phyloP scores from a whole-genome alignment of 192 early-diverging fungal genomes.

The Backusella tuberculispora region DNA sequence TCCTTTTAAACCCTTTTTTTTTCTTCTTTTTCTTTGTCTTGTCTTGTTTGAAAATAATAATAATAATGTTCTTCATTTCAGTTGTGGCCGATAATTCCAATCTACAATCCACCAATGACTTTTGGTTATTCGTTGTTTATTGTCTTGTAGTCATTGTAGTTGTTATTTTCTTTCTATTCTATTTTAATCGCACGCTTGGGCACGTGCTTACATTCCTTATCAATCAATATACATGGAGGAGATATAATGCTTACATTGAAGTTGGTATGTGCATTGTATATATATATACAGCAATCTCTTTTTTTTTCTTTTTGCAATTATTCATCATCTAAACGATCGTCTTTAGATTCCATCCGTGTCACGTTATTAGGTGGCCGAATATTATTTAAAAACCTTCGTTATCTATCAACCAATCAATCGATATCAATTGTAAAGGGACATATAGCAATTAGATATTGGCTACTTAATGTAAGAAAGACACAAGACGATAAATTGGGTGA shows the following conservation, averaged over 20 bases:
- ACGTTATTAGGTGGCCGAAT: slow-evolving; percentile 73
- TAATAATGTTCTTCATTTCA: slow-evolving; percentile 7
- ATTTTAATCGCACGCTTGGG: slow-evolving; percentile 66
- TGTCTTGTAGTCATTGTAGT: slow-evolving; percentile 69
- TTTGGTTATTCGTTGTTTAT: slow-evolving; percentile 69
- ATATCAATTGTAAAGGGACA: slow-evolving; percentile 73
- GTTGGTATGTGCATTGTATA: slow-evolving; percentile 54
- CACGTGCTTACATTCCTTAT: slow-evolving; percentile 63
- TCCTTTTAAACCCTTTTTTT: neutral
- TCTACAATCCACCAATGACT: slow-evolving; percentile 37
- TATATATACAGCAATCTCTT: neutral
- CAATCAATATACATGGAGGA: slow-evolving; percentile 69
- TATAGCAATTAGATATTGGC: slow-evolving; percentile 76
- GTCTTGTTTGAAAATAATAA: neutral
- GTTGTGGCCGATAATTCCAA: neutral
- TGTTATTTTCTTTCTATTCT: slow-evolving; percentile 76
- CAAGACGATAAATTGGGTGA: slow-evolving; percentile 34
- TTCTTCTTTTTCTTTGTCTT: neutral
- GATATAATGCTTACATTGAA: slow-evolving; percentile 68
- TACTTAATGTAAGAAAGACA: slow-evolving; percentile 56
- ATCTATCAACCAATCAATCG: slow-evolving; percentile 71
- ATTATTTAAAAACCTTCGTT: slow-evolving; percentile 77
- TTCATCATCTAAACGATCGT: neutral
- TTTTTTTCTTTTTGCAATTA: neutral
- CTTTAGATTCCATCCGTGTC: slow-evolving; percentile 70